These are phyloP conservation scores for Corrigiola litoralis DNA, from an alignment of 179 eudicot species.

Conservation along the genomic window DNA sequence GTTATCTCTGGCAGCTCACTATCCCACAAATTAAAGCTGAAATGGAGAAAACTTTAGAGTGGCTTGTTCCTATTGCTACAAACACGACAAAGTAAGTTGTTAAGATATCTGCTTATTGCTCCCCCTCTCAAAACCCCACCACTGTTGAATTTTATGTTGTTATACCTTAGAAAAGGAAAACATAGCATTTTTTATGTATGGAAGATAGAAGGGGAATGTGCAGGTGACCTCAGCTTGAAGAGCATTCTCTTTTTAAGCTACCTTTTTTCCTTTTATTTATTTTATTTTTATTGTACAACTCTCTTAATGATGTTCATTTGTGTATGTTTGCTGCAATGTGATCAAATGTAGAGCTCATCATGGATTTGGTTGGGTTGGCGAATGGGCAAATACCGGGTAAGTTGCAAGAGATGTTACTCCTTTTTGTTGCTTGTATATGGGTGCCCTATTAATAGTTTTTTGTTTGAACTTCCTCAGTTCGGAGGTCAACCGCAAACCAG, in stretches of 20 bases:
- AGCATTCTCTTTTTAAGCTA: too few species aligned
- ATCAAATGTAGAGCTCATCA: conserved; percentile 80
- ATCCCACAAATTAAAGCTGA: conserved; percentile 85
- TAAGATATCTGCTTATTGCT: background rate
- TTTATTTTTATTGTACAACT: background rate
- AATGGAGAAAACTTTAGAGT: conserved; percentile 91
- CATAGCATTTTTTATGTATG: too few species aligned
- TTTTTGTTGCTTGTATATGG: background rate
- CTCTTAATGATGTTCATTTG: background rate
- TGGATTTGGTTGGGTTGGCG: conserved; percentile 99
- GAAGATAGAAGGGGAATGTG: background rate
- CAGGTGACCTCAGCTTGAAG: background rate
- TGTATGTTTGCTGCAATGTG: conserved; percentile 1
- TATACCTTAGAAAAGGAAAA: too few species aligned
- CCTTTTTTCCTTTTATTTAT: background rate
- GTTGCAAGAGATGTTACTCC: background rate
- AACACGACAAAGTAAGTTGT: conserved; percentile 86
- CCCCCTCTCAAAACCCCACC: background rate
- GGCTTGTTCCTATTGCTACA: conserved; percentile 96
- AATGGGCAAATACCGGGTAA: conserved; percentile 98
- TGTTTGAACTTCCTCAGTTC: conserved; percentile 35
- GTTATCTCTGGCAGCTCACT: conserved; percentile 52
- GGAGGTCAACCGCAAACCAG: conserved; percentile 52
- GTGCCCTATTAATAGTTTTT: background rate
- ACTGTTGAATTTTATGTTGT: too few species aligned